Conservation (phyloP, 78 protist species). For the Speleostelium caveatum region DNA sequence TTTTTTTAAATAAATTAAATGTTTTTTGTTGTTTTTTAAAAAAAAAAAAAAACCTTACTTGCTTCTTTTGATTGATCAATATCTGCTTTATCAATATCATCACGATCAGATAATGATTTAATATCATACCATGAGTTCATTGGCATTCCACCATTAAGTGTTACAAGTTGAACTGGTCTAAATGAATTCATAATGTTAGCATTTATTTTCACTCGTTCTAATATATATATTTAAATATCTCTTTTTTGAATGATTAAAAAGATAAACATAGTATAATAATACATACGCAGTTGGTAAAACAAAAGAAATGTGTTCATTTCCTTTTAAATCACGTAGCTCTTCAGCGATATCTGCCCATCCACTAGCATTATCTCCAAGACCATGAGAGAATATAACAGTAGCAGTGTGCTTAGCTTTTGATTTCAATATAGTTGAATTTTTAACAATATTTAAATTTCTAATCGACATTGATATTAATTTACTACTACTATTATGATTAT, state of each 20-base stretch:
- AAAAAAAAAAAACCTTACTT: too few relatives aligned
- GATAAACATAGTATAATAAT: not conserved
- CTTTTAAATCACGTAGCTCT: not conserved
- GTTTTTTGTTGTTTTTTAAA: too few relatives aligned
- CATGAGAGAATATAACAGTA: slow-evolving; percentile 48
- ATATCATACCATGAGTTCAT: slow-evolving; percentile 79
- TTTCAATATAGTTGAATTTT: too few relatives aligned
- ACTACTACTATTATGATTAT: too few relatives aligned
- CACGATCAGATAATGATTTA: slow-evolving; percentile 29
- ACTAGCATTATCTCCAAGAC: slow-evolving; percentile 42
- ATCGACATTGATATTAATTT: too few relatives aligned
- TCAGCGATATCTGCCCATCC: slow-evolving; percentile 41
- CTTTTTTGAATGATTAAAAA: not conserved
- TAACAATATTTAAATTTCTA: too few relatives aligned
- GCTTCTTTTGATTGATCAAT: slow-evolving; percentile 16
- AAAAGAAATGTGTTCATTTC: slow-evolving; percentile 22
- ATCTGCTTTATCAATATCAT: slow-evolving; percentile 37
- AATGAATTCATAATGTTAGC: not conserved
- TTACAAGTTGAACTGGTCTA: slow-evolving; percentile 64
- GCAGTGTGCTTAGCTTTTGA: slow-evolving; percentile 9
- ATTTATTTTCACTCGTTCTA: not conserved
- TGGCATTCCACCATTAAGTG: slow-evolving; percentile 43
- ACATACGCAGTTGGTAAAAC: slow-evolving; percentile 48
- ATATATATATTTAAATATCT: not conserved
- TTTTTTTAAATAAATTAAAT: not conserved